These are phyloP conservation scores for Chernovozyma sophiae-reginae DNA, from an alignment of 1,139 yeast species.

Conservation along the genomic window DNA sequence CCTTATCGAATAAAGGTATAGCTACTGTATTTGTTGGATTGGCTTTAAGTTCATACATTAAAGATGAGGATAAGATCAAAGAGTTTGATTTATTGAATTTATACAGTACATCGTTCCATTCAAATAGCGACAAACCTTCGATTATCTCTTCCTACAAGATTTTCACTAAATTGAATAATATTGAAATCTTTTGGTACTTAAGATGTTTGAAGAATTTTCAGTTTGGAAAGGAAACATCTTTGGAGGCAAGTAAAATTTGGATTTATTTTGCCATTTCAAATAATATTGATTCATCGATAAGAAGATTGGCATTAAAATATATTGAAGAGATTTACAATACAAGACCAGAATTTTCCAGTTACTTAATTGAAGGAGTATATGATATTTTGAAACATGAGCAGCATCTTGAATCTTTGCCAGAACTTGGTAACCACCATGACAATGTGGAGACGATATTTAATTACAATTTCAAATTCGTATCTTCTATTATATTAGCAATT, in stretches of 20 bases:
- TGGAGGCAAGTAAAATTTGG: conserved; percentile 28
- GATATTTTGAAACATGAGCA: conserved; percentile 14
- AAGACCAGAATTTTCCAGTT: conserved; percentile 14
- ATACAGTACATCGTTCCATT: conserved; percentile 18
- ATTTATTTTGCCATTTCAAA: conserved; percentile 38
- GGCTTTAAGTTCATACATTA: conserved; percentile 4
- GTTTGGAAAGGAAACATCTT: neutral
- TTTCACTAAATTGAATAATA: conserved; percentile 43
- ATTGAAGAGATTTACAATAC: conserved; percentile 18
- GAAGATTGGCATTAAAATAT: conserved; percentile 25
- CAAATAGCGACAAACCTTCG: conserved; percentile 36
- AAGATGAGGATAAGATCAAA: neutral
- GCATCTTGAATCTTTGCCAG: neutral
- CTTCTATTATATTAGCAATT: conserved; percentile 43
- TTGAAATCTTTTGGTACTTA: conserved; percentile 52
- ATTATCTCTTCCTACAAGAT: conserved; percentile 45
- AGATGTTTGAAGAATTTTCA: conserved; percentile 30
- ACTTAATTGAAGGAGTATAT: conserved; percentile 16
- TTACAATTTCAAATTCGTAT: conserved; percentile 23
- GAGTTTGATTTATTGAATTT: conserved; percentile 3
- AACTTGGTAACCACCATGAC: conserved; percentile 9
- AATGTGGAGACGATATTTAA: conserved; percentile 14
- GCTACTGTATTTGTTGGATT: conserved; percentile 43
- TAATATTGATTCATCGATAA: conserved; percentile 28
- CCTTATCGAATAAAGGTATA: conserved; percentile 46